Base-by-base conservation (phyloP, 139 green algal genomes). In the Coelastrella sp. region DNA sequence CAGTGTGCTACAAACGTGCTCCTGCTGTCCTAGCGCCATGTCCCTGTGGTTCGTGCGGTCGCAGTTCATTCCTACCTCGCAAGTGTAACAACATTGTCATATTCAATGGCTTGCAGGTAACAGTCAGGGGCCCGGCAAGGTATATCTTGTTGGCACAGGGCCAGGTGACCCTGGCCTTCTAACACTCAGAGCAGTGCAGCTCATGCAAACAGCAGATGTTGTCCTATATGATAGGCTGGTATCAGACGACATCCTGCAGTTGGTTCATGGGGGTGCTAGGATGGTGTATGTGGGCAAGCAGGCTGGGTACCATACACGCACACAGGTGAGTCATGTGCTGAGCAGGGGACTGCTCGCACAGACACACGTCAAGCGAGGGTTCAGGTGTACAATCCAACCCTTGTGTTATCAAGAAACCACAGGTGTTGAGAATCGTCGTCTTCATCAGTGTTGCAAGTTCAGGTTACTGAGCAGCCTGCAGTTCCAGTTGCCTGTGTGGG, bases 261-360 rank as follows among this genome's bases (percentile, higher is more conserved):
- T 99, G 41, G 89, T 98, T 8, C 82, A 92, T 64, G 85, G 85
- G 1, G 83, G 74, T 15, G 95, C 96, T 8, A 86, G 92, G 25
- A 97, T 99, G 94, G 91, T 99, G 60, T 99, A 99, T 72, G 98
- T 99, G 50, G 98, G 98, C 69, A 99, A 99, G 93, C 87, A 97
- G 89, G 94, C 66, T 4, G 94, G 96, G 81, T 98, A 96, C 82
- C 98, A 99, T 92, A 99, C 95, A 0, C 92, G 96, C 62, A 96
- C 92, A 27, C 97, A 98, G 91, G 86, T 77, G 17, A 3, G 79
- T n/a, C 1, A 45, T 15, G 5, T 51, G 5, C 62, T 78, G 35
- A 9, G 38, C 48, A 32, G 68, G 17, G 35, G 38, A n/a, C n/a
- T n/a, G n/a, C n/a, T n/a, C n/a, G n/a, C n/a, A n/a, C n/a, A n/a